These are phyloP conservation scores for Setaria viridis DNA, from an alignment of 202 grass and related monocot species.

Conservation along the genomic window DNA sequence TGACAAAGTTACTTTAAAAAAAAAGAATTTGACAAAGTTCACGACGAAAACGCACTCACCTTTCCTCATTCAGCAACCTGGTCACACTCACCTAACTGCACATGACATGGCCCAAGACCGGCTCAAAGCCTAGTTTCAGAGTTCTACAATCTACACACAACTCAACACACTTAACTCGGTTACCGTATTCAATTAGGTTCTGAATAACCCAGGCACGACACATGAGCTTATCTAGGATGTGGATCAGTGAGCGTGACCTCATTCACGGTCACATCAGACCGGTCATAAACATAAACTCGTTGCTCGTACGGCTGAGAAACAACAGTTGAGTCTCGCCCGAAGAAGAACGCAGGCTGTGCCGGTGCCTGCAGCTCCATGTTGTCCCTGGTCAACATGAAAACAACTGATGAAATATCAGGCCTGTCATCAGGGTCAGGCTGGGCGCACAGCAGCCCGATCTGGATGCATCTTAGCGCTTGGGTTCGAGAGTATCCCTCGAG, in stretches of 20 bases:
- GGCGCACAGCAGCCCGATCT: constrained; percentile 57
- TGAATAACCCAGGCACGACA: too few relatives aligned
- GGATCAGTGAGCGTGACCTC: neutral
- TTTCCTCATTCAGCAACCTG: too few relatives aligned
- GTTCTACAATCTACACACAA: too few relatives aligned
- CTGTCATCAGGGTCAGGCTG: constrained; percentile 51
- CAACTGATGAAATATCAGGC: constrained; percentile 57
- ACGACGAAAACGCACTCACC: too few relatives aligned
- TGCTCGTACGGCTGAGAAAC: constrained; percentile 7
- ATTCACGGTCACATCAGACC: constrained; percentile 36
- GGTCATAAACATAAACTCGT: neutral
- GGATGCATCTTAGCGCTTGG: constrained; percentile 58
- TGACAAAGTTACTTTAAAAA: too few relatives aligned
- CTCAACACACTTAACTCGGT: too few relatives aligned
- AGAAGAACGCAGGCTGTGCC: constrained; percentile 54
- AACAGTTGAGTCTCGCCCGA: constrained; percentile 26
- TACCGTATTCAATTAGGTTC: too few relatives aligned
- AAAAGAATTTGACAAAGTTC: too few relatives aligned
- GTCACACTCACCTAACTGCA: too few relatives aligned
- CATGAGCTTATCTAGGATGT: too few relatives aligned
- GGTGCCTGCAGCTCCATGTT: constrained; percentile 48
- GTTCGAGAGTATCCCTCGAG: constrained; percentile 35
- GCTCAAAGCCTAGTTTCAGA: too few relatives aligned
- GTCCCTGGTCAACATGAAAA: constrained; percentile 59
- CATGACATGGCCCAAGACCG: too few relatives aligned